A percentile compares a stretch with the other conserved stretches of the same genome.
These are phyloP conservation scores for Boletus austroedulis DNA, from an alignment of 1,284 basidiomycete genomes.

Conservation along the genomic window DNA sequence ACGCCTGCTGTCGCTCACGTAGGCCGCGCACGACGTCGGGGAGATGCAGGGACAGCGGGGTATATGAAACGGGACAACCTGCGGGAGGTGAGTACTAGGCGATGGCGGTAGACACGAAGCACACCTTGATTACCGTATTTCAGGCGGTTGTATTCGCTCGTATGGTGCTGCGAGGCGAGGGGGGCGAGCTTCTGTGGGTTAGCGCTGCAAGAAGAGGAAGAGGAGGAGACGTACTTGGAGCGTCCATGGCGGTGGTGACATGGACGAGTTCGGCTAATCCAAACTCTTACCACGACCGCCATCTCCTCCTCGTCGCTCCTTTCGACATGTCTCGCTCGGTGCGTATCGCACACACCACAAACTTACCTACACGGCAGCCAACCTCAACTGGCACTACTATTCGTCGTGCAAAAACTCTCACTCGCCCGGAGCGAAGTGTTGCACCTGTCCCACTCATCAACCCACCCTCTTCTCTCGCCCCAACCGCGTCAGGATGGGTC, in stretches of 20 bases:
- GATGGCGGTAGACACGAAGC: neutral
- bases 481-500: conserved; percentile 35
- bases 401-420: conserved; percentile 90
- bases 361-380: conserved; percentile 62
- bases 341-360: conserved; percentile 43
- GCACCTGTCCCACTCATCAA: conserved; percentile 94
- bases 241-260: conserved; percentile 14
- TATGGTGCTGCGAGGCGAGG: conserved; percentile 78
- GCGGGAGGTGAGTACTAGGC: conserved; percentile 1
- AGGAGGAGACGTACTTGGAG: conserved; percentile 8
- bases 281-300: neutral
- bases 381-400: conserved; percentile 56
- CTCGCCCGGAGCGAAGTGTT: conserved; percentile 90
- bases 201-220: neutral
- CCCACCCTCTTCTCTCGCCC: conserved; percentile 49
- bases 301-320: neutral
- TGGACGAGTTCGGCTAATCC: conserved; percentile 23
- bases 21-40: conserved; percentile 63
- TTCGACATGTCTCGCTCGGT: conserved; percentile 44
- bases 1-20: conserved; percentile 57
- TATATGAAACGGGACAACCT: conserved; percentile 61
- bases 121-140: conserved; percentile 71
- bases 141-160: conserved; percentile 70
- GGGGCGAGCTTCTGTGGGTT: conserved; percentile 45
- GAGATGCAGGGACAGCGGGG: conserved; percentile 68